Evolutionary conservation across 1,139 yeast genomes (phyloP).

Genomic region (Hansenula sp.): DNA sequence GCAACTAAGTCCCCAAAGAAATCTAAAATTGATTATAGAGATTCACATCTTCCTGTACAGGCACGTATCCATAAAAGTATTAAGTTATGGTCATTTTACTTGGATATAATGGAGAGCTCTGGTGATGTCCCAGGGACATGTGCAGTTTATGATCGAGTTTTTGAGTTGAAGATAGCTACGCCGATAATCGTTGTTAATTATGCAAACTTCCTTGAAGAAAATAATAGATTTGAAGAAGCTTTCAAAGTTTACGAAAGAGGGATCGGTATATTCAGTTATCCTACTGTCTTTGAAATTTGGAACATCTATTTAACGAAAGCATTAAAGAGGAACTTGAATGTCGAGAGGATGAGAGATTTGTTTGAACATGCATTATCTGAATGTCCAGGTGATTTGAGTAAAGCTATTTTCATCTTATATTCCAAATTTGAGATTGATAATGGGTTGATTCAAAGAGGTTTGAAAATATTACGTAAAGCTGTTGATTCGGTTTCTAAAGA

Average conservation of each 20-base stretch:
- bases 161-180: conserved; percentile 65
- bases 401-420: conserved; percentile 51
- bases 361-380: conserved; percentile 59
- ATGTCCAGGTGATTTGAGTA: conserved; percentile 45
- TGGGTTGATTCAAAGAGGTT: conserved; percentile 41
- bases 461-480: conserved; percentile 41
- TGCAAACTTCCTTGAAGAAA: conserved; percentile 56
- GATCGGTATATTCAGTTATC: conserved; percentile 54
- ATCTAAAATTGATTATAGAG: conserved; percentile 11
- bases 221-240: conserved; percentile 45
- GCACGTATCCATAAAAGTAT: conserved; percentile 55
- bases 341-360: conserved; percentile 66
- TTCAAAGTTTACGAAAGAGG: conserved; percentile 70
- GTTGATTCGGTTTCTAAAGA: conserved; percentile 25
- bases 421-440: conserved; percentile 57
- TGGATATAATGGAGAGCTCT: conserved; percentile 69
- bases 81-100: conserved; percentile 68
- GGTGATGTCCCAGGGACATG: conserved; percentile 37
- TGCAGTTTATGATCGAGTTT: conserved; percentile 54
- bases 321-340: conserved; percentile 32
- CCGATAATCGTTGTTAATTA: conserved; percentile 65
- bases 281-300: conserved; percentile 72
- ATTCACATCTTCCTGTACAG: conserved; percentile 48
- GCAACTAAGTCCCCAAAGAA: conserved; percentile 36
- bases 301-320: conserved; percentile 58